Evolutionary conservation across 2,329 filamentous ascomycete genomes (phyloP).

Genomic region (Phoma sp.): DNA sequence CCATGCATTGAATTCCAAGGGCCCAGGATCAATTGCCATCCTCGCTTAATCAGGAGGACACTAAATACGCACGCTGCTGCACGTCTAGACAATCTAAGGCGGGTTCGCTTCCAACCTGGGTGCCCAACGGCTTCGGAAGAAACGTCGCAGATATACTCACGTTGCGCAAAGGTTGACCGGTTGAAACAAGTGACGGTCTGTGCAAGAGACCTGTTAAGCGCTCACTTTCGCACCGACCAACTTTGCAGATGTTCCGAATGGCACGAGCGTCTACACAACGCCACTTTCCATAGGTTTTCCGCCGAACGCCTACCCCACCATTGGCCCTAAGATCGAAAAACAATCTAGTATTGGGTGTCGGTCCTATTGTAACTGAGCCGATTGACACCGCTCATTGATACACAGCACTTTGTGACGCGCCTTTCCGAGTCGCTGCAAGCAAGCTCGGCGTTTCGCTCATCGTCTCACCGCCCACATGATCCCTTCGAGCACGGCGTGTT

Average conservation of each 20-base stretch:
- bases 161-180: not conserved
- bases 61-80: conserved; percentile 39
- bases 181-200: not conserved
- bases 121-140: conserved; percentile 20
- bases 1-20: conserved; percentile 14
- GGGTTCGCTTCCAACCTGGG: conserved; percentile 33
- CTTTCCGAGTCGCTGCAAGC: conserved; percentile 19
- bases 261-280: conserved; percentile 15
- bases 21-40: conserved; percentile 25
- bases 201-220: conserved; percentile 6
- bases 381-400: conserved; percentile 33
- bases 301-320: conserved; percentile 23
- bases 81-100: conserved; percentile 27
- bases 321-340: conserved; percentile 19
- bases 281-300: conserved; percentile 14
- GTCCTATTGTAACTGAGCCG: conserved; percentile 30
- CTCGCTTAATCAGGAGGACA: conserved; percentile 34
- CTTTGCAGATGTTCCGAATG: conserved; percentile 8
- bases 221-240: conserved; percentile 9
- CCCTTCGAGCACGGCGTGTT: not conserved
- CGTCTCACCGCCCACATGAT: not conserved
- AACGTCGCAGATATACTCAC: not conserved
- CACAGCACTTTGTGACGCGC: conserved; percentile 14
- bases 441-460: conserved; percentile 13
- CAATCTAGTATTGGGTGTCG: conserved; percentile 27